Percentiles rank a stretch among this genome's conserved stretches.
These are phyloP conservation scores for Aspergillus novofumigatus DNA, from an alignment of 2,329 filamentous ascomycete genomes.

Conservation along the genomic window DNA sequence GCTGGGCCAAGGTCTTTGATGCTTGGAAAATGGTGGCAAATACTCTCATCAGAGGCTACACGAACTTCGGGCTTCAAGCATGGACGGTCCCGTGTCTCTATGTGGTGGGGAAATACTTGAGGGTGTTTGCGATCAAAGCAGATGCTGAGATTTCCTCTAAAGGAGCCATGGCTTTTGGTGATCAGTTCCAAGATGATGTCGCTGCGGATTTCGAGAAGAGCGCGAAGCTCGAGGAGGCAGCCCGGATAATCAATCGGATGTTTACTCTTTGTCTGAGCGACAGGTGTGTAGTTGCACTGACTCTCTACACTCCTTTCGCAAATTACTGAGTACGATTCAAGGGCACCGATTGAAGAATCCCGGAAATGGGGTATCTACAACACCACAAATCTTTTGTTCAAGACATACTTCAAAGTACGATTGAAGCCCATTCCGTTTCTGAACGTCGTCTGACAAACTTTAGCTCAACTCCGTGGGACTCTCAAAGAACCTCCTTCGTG, in stretches of 20 bases:
- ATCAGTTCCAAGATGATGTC: conserved; percentile 72
- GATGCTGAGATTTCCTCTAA: conserved; percentile 63
- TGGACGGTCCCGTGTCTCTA: conserved; percentile 95
- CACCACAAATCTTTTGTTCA: conserved; percentile 91
- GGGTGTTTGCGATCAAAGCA: conserved; percentile 84
- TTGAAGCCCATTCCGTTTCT: not conserved
- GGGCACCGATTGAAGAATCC: conserved; percentile 78
- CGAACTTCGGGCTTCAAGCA: conserved; percentile 68
- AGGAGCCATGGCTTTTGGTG: conserved; percentile 44
- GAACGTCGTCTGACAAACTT: conserved; percentile 6
- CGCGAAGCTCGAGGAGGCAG: conserved; percentile 84
- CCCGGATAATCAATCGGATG: conserved; percentile 83
- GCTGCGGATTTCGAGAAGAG: conserved; percentile 72
- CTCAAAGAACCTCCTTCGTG: conserved; percentile 83
- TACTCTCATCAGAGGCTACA: conserved; percentile 75
- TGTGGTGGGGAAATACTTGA: conserved; percentile 76
- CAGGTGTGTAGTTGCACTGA: conserved; percentile 54
- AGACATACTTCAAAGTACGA: conserved; percentile 83
- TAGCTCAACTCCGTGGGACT: conserved; percentile 80
- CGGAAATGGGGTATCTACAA: conserved; percentile 98
- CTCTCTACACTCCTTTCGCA: not conserved
- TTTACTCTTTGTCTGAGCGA: conserved; percentile 89
- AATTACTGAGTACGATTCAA: conserved; percentile 33
- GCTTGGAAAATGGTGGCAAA: conserved; percentile 83
- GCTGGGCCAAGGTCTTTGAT: conserved; percentile 80